Conservation (phyloP, 2,329 filamentous ascomycete genomes). For the Raffaelea arxii region DNA sequence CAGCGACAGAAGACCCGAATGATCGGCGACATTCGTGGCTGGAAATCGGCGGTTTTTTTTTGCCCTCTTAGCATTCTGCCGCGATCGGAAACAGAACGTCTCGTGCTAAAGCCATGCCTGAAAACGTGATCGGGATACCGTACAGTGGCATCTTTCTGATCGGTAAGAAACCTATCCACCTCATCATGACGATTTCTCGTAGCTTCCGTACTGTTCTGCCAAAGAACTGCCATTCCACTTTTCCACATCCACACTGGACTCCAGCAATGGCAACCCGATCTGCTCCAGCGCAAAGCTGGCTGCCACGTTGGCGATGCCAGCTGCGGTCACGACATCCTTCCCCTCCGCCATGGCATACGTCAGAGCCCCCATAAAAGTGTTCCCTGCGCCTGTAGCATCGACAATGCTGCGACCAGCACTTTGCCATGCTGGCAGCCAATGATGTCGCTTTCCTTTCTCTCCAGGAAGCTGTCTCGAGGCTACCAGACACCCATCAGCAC, state of each 20-base stretch:
- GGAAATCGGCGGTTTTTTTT: no score
- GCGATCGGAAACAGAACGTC: no score
- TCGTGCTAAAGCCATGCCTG: no score
- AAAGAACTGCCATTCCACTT: conserved; percentile 1
- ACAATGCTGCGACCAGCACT: background rate
- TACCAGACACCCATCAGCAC: conserved; percentile 3
- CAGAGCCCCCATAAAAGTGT: conserved; percentile 6
- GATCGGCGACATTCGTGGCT: no score
- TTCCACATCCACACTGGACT: background rate
- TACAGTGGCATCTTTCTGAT: no score
- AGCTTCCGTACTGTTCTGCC: background rate
- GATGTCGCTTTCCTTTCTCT: background rate
- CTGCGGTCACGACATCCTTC: background rate
- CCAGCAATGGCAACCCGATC: conserved; percentile 1
- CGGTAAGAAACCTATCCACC: background rate
- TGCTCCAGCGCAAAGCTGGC: conserved; percentile 5
- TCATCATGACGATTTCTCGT: background rate
- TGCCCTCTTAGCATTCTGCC: no score
- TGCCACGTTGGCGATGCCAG: background rate
- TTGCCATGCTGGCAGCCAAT: conserved; percentile 1
- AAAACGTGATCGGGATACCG: no score
- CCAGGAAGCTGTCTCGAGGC: background rate
- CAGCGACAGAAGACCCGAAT: no score
- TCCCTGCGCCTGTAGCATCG: conserved; percentile 7
- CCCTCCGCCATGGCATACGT: background rate